These are phyloP conservation scores for Hebeloma cylindrosporum DNA, from an alignment of 768 basidiomycete genomes.

Conservation along the genomic window DNA sequence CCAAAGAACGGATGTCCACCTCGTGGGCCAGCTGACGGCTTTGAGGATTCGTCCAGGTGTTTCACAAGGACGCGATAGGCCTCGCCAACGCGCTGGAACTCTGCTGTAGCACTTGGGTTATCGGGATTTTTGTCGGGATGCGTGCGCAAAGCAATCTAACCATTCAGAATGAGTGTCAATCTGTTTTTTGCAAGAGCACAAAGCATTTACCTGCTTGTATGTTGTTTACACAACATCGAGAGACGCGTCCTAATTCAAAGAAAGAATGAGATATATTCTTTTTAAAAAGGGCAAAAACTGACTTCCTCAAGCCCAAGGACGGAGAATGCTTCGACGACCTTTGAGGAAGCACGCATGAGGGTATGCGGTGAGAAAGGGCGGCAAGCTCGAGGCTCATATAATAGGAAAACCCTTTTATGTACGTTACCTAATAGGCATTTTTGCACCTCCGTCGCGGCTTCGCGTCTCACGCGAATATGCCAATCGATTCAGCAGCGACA, in stretches of 20 bases:
- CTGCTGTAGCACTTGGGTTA: constrained; percentile 61
- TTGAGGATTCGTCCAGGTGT: constrained; percentile 43
- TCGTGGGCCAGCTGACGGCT: constrained; percentile 4
- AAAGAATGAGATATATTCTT: constrained; percentile 7
- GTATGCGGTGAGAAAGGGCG: constrained; percentile 11
- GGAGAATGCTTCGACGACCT: constrained; percentile 34
- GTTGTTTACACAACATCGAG: constrained; percentile 64
- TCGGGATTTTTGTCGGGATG: constrained; percentile 80
- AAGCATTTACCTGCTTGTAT: constrained; percentile 60
- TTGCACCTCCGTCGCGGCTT: too few relatives aligned
- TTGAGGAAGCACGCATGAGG: constrained; percentile 10
- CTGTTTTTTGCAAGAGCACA: constrained; percentile 2
- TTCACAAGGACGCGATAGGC: constrained; percentile 64
- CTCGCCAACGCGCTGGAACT: constrained; percentile 69
- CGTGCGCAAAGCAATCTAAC: constrained; percentile 59
- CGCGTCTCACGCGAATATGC: too few relatives aligned
- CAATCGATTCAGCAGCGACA: too few relatives aligned
- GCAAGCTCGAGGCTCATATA: constrained; percentile 18
- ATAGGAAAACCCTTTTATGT: neutral
- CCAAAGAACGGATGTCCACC: constrained; percentile 7
- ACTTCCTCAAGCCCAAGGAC: constrained; percentile 59
- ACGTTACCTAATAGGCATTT: too few relatives aligned
- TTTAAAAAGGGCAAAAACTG: constrained; percentile 9
- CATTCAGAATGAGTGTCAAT: constrained; percentile 3
- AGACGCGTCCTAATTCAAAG: constrained; percentile 48